phyloP scores from a whole-genome alignment of 2,329 filamentous ascomycete species.

The Clonostachys chloroleuca region DNA sequence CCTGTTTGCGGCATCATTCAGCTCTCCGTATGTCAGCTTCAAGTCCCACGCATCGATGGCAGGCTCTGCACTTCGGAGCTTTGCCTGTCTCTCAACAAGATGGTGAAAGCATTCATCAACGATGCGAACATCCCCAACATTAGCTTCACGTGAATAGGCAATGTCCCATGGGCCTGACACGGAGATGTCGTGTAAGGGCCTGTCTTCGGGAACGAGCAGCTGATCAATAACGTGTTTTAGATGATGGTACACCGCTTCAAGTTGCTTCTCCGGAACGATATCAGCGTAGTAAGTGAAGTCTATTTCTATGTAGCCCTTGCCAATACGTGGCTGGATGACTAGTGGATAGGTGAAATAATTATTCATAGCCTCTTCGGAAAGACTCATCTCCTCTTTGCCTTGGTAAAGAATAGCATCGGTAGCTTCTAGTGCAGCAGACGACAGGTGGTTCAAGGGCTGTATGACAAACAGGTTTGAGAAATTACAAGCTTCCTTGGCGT shows the following conservation, averaged over 20 bases:
- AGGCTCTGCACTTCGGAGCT: background rate
- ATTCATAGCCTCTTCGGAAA: background rate
- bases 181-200: background rate
- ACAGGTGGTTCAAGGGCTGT: conserved; percentile 1
- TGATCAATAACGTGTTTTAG: background rate
- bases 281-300: background rate
- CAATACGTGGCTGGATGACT: background rate
- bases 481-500: conserved; percentile 5
- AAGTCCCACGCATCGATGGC: conserved; percentile 2
- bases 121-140: background rate
- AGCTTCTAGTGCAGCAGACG: background rate
- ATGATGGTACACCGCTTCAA: background rate
- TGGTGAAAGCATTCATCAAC: background rate
- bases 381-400: background rate
- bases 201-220: background rate
- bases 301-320: background rate
- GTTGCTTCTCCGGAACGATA: background rate
- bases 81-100: conserved; percentile 1
- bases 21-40: conserved; percentile 1
- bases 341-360: conserved; percentile 1
- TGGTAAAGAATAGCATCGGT: background rate
- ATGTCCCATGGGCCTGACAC: background rate
- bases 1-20: background rate
- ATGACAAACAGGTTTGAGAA: conserved; percentile 8
- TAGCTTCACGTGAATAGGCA: background rate